Conservation (phyloP, 352 stramenopile genomes). For the Globisporangium canariense region DNA sequence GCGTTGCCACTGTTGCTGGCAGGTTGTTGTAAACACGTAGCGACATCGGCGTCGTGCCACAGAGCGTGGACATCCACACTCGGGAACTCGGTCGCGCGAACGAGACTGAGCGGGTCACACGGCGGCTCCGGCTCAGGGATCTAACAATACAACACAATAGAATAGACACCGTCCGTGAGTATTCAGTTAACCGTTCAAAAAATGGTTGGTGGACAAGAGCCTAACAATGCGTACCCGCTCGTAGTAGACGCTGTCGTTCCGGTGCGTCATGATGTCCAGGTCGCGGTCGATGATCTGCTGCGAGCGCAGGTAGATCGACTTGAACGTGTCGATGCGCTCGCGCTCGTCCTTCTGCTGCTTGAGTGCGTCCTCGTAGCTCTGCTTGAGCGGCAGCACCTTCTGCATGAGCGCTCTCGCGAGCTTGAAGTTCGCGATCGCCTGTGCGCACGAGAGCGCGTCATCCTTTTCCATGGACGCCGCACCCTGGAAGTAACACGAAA, state of each 20-base stretch:
- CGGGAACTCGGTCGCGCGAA: slow-evolving; percentile 40
- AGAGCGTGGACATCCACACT: slow-evolving; percentile 29
- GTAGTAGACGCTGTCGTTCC: slow-evolving; percentile 73
- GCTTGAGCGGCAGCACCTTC: slow-evolving; percentile 27
- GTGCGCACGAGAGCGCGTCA: slow-evolving; percentile 40
- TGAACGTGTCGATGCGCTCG: slow-evolving; percentile 32
- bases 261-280: slow-evolving; percentile 61
- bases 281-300: slow-evolving; percentile 66
- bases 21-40: slow-evolving; percentile 34
- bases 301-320: slow-evolving; percentile 44
- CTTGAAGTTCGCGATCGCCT: slow-evolving; percentile 63
- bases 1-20: slow-evolving; percentile 14
- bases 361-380: slow-evolving; percentile 39
- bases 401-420: slow-evolving; percentile 37
- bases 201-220: neutral
- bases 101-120: slow-evolving; percentile 46
- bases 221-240: slow-evolving; percentile 35
- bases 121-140: slow-evolving; percentile 43
- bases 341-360: slow-evolving; percentile 31
- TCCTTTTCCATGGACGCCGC: slow-evolving; percentile 50
- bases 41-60: slow-evolving; percentile 49
- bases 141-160: slow-evolving; percentile 13
- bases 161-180: neutral
- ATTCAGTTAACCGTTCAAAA: neutral
- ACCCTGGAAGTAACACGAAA: slow-evolving; percentile 65